Conservation (phyloP, 73 alveolate genomes). For the Paramecium bursaria region DNA sequence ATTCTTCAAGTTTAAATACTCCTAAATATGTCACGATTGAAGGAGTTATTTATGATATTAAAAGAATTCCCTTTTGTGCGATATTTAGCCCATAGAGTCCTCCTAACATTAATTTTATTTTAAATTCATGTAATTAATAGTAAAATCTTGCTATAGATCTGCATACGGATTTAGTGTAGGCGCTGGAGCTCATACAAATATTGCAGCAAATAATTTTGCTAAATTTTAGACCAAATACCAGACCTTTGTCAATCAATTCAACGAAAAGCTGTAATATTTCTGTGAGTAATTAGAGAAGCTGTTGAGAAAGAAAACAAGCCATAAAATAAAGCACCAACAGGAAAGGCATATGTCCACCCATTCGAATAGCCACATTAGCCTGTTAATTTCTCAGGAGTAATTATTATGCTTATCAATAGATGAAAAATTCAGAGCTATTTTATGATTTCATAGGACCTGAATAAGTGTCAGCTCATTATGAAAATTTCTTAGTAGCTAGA, state of each 20-base stretch:
- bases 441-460: conserved; percentile 71
- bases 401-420: background rate
- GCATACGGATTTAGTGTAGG: conserved; percentile 39
- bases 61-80: background rate
- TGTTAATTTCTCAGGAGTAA: conserved; percentile 63
- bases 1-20: conserved; percentile 26
- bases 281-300: conserved; percentile 42
- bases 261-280: conserved; percentile 54
- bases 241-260: conserved; percentile 39
- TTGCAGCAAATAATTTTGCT: conserved; percentile 43
- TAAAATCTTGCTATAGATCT: conserved; percentile 41
- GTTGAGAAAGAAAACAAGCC: conserved; percentile 64
- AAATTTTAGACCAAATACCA: conserved; percentile 35
- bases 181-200: conserved; percentile 28
- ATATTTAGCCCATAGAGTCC: conserved; percentile 51
- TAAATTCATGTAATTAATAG: conserved; percentile 47
- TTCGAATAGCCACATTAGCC: conserved; percentile 68
- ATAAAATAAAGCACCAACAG: conserved; percentile 59
- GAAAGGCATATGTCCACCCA: conserved; percentile 67
- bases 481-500: conserved; percentile 65
- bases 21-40: background rate
- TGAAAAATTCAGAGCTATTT: conserved; percentile 65
- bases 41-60: background rate
- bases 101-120: conserved; percentile 49
- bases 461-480: conserved; percentile 71